Evolutionary conservation across 192 early-diverging fungal species (phyloP), one percentile per base, ranked within the genome.

Genomic region (Fimicolochytrium jonesii): DNA sequence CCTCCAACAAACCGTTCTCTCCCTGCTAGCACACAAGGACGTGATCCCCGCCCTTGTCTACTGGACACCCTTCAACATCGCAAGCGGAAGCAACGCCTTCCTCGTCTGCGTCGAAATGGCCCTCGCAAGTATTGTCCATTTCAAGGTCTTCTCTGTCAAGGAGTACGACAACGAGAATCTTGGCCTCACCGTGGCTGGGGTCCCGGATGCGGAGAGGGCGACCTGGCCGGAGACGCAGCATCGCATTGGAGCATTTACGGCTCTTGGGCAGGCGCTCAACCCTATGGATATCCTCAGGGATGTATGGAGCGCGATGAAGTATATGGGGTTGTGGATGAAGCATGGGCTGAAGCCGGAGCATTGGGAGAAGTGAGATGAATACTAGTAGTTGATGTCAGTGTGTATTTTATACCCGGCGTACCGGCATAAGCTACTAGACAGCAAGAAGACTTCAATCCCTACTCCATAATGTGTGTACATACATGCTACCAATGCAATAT

Each of bases 41-140:
- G 70, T 77, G 31, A 35, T 73, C 48, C 59, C 43, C 6, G 67
- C 56, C 28, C 64, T 78, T 43, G 66, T 69, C 61, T 79, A 76
- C 66, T 85, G 78, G 78, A 75, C 83, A 41, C 57, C 58, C 31
- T 72, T 72, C 59, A 81, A 85, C 52, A 71, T 83, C 3, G 64
- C 73, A 20, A 74, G 74, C 44, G 81, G 73, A 11, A 59, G 79
- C 45, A 2, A 17, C 25, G 48, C 48, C n/a, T 50, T 50, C 23
- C 48, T 50, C 4, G 29, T 50, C 20, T 29, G 77, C 61, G 56
- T 79, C 33, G 83, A 85, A 46, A 85, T 85, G 83, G 73, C 73
- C 9, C 45, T 83, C 47, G 78, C 76, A 37, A 61, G 71, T 10
- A 65, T 68, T 22, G 67, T 81, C 20, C 78, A 83, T 56, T 53